These are phyloP conservation scores for Penicillium sp. DNA, from an alignment of 2,329 filamentous ascomycete genomes.

Conservation along the genomic window DNA sequence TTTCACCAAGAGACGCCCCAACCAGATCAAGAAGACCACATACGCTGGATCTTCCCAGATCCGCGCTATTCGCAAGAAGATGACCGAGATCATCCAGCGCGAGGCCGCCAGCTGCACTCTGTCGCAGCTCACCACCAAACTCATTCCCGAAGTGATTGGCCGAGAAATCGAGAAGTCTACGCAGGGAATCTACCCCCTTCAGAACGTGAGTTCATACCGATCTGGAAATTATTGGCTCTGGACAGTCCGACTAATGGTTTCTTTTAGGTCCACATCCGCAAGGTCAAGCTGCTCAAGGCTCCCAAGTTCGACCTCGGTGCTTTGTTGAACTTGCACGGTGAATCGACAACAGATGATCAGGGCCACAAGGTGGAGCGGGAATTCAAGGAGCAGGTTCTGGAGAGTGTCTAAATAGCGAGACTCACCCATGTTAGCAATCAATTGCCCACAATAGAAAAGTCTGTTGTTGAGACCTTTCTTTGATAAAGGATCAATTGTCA, in stretches of 20 bases:
- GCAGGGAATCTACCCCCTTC: constrained; percentile 98
- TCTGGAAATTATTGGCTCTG: constrained; percentile 20
- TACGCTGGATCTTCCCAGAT: constrained; percentile 97
- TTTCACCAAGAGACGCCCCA: constrained; percentile 98
- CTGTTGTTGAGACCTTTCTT: background rate
- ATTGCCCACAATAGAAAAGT: constrained; percentile 2
- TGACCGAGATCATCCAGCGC: constrained; percentile 97
- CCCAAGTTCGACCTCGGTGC: constrained; percentile 99
- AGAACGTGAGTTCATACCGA: constrained; percentile 67
- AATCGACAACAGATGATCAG: constrained; percentile 91
- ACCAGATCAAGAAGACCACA: constrained; percentile 99
- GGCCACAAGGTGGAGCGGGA: constrained; percentile 98
- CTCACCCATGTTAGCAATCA: constrained; percentile 6
- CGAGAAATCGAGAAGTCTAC: constrained; percentile 99
- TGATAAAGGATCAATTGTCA: constrained; percentile 8
- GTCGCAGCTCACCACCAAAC: constrained; percentile 94
- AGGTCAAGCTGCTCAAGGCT: constrained; percentile 98
- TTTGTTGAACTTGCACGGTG: constrained; percentile 93
- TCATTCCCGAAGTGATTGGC: constrained; percentile 98
- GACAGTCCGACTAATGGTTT: constrained; percentile 29
- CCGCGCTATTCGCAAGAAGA: constrained; percentile 97
- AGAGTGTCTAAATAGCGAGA: constrained; percentile 69
- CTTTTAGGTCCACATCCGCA: constrained; percentile 92
- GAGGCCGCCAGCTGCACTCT: constrained; percentile 94
- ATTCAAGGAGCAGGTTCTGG: constrained; percentile 97